phyloP scores from a whole-genome alignment of 805 yeast species.

The Ogataea dorogensis region DNA sequence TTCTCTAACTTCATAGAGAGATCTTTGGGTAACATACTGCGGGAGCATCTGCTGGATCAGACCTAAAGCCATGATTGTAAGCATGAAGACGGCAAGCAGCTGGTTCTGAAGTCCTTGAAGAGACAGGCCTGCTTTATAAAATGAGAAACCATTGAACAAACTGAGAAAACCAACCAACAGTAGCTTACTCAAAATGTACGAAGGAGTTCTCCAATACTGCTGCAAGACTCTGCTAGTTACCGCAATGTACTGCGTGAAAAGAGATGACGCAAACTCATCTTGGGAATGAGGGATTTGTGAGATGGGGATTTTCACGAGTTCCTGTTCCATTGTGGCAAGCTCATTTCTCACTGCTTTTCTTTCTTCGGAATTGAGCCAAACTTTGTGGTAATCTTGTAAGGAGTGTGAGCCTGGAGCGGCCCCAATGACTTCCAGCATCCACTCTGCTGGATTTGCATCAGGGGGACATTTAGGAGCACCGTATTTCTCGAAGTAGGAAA shows the following conservation, averaged over 20 bases:
- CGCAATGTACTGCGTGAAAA: constrained; percentile 40
- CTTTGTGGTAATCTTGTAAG: constrained; percentile 67
- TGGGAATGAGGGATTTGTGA: no score
- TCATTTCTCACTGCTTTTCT: constrained; percentile 56
- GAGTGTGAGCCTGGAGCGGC: constrained; percentile 82
- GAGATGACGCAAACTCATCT: constrained; percentile 46
- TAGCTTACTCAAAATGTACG: constrained; percentile 56
- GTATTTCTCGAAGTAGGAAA: constrained; percentile 61
- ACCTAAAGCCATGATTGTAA: constrained; percentile 53
- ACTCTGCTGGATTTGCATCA: constrained; percentile 80
- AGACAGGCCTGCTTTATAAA: constrained; percentile 61
- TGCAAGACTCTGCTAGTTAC: constrained; percentile 52
- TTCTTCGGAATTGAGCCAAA: constrained; percentile 73
- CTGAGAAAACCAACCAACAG: constrained; percentile 52
- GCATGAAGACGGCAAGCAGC: constrained; percentile 75
- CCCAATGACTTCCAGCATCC: constrained; percentile 87
- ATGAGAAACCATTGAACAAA: constrained; percentile 66
- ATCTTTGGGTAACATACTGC: constrained; percentile 57
- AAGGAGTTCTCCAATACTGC: constrained; percentile 66
- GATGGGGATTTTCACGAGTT: constrained; percentile 41
- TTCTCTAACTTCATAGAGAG: constrained; percentile 69
- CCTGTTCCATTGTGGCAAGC: constrained; percentile 61
- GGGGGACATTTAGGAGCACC: constrained; percentile 69
- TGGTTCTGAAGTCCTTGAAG: constrained; percentile 76
- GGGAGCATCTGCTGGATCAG: constrained; percentile 64